Percentiles rank a stretch among this genome's conserved stretches.
phyloP scores from a whole-genome alignment of 129 eudicot genomes.

The Chrysanthemum makinoi region DNA sequence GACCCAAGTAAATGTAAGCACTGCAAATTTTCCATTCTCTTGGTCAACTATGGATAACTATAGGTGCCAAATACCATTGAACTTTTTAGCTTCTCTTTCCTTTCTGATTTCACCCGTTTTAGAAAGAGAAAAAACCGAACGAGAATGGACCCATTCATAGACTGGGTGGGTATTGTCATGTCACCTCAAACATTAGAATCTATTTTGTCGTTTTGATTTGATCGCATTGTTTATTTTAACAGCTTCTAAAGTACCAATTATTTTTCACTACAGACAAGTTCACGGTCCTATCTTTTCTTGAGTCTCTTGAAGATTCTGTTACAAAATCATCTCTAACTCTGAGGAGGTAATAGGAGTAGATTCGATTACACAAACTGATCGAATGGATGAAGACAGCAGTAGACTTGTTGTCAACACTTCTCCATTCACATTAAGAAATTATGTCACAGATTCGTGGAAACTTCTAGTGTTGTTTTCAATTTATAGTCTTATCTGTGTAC shows the following conservation, averaged over 20 bases:
- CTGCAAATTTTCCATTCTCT: background rate
- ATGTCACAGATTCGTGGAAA: constrained; percentile 30
- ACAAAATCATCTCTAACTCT: constrained; percentile 29
- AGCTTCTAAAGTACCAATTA: background rate
- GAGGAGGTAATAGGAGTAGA: constrained; percentile 42
- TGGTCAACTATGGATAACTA: background rate
- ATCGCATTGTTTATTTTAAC: background rate
- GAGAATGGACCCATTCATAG: too few species aligned
- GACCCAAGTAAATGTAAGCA: constrained; percentile 97
- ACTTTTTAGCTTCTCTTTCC: too few species aligned
- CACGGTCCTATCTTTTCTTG: constrained; percentile 90
- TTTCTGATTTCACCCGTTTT: too few species aligned
- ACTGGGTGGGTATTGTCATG: background rate
- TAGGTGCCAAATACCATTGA: background rate
- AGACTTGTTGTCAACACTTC: constrained; percentile 7
- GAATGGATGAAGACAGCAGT: constrained; percentile 72
- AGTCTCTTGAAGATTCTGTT: constrained; percentile 98
- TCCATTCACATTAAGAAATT: background rate
- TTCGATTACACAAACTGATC: constrained; percentile 38
- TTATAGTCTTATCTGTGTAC: constrained; percentile 6
- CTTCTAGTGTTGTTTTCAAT: constrained; percentile 20
- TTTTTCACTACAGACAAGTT: constrained; percentile 62
- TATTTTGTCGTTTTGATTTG: background rate
- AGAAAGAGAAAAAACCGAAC: too few species aligned
- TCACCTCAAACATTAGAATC: background rate